A percentile compares a stretch with the other conserved stretches of the same genome.
These are phyloP conservation scores for Phaeolepiota aurea DNA, from an alignment of 768 basidiomycete species.

Conservation along the genomic window DNA sequence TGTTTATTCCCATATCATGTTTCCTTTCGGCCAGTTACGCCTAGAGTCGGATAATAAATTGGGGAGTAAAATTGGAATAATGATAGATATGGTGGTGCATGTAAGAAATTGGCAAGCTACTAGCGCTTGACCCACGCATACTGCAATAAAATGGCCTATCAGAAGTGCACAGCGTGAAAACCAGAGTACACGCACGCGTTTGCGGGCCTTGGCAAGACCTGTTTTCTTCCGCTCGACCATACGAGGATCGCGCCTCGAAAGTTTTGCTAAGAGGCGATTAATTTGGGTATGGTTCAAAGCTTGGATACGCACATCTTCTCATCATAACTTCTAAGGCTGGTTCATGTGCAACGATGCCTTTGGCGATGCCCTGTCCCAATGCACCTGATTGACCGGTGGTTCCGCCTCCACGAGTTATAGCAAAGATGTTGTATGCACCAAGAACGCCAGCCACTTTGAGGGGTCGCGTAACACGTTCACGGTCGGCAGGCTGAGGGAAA, in stretches of 20 bases:
- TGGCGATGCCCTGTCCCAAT: conserved; percentile 67
- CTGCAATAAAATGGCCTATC: conserved; percentile 26
- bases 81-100: conserved; percentile 5
- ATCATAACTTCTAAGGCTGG: conserved; percentile 59
- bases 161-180: conserved; percentile 2
- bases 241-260: conserved; percentile 86
- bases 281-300: conserved; percentile 2
- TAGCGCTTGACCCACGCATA: conserved; percentile 97
- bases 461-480: conserved; percentile 77
- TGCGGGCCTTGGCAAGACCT: conserved; percentile 84
- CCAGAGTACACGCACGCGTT: conserved; percentile 62
- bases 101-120: conserved; percentile 5
- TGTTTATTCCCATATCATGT: conserved; percentile 4
- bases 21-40: no score
- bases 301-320: conserved; percentile 53
- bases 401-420: conserved; percentile 79
- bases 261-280: conserved; percentile 49
- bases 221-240: conserved; percentile 99
- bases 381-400: conserved; percentile 92
- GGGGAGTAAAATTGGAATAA: background rate
- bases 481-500: conserved; percentile 68
- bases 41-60: no score
- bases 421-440: conserved; percentile 76
- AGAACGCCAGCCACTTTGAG: conserved; percentile 76
- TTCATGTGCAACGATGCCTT: conserved; percentile 64